Conservation (phyloP, 306 rosid species). For the Hippophae tibetana region DNA sequence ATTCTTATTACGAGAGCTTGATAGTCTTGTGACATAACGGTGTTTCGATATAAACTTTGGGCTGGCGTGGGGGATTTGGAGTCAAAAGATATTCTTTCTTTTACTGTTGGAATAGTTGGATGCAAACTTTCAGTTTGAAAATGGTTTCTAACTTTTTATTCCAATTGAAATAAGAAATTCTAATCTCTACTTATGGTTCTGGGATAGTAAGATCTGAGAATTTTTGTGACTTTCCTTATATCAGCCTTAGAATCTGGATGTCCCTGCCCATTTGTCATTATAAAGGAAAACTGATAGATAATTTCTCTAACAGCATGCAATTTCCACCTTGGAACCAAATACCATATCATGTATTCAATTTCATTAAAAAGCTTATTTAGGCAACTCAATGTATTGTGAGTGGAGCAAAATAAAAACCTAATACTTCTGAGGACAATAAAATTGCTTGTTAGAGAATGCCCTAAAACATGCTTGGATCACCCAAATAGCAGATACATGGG, state of each 20-base stretch:
- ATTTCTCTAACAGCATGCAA: background rate
- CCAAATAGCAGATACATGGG: background rate
- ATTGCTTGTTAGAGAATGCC: conserved; percentile 12
- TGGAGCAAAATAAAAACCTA: no score
- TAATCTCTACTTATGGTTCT: background rate
- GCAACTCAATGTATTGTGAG: background rate
- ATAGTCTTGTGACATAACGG: no score
- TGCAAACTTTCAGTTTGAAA: background rate
- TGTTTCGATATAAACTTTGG: no score
- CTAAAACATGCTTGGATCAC: conserved; percentile 11
- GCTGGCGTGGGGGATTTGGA: no score
- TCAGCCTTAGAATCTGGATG: background rate
- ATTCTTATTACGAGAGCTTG: no score
- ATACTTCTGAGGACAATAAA: conserved; percentile 3
- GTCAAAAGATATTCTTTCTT: background rate
- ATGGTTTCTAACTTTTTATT: background rate
- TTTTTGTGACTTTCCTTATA: background rate
- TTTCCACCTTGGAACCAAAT: background rate
- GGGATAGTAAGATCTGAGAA: background rate
- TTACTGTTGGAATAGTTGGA: background rate
- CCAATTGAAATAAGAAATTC: background rate
- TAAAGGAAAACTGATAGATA: background rate
- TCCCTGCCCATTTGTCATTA: background rate
- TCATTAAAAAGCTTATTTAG: background rate
- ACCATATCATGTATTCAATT: background rate